Conservation (phyloP, 1,139 yeast genomes). For the Kodamaea ohmeri region DNA sequence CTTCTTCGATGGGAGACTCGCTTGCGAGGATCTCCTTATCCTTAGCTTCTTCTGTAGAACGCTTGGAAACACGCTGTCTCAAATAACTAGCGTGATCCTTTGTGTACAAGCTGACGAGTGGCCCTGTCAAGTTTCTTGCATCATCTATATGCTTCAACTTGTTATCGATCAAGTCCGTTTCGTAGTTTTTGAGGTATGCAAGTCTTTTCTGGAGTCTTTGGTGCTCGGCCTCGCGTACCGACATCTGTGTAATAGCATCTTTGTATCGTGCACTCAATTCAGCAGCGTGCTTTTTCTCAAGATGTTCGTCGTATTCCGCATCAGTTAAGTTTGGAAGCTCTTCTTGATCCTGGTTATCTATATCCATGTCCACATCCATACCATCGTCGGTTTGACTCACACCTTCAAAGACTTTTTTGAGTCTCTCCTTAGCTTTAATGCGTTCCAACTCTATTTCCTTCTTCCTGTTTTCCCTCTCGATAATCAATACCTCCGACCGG, state of each 20-base stretch:
- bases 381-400: conserved; percentile 16
- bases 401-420: conserved; percentile 51
- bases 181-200: conserved; percentile 26
- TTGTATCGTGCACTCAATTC: conserved; percentile 22
- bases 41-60: conserved; percentile 32
- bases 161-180: conserved; percentile 33
- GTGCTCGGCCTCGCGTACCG: conserved; percentile 22
- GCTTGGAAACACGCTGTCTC: conserved; percentile 30
- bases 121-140: conserved; percentile 16
- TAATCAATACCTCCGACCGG: conserved; percentile 55
- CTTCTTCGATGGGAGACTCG: conserved; percentile 29
- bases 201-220: conserved; percentile 20
- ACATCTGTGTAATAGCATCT: conserved; percentile 17
- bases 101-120: conserved; percentile 24
- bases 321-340: conserved; percentile 34
- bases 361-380: conserved; percentile 6
- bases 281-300: conserved; percentile 18
- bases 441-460: conserved; percentile 53
- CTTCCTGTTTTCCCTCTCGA: conserved; percentile 56
- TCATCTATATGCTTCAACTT: conserved; percentile 38
- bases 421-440: conserved; percentile 47
- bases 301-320: conserved; percentile 29
- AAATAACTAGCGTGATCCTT: conserved; percentile 39
- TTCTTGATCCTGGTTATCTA: conserved; percentile 11
- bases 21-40: conserved; percentile 20